Evolutionary conservation across 768 basidiomycete species (phyloP), one percentile per base, ranked within the genome.

Genomic region (Serpula lacrymans): DNA sequence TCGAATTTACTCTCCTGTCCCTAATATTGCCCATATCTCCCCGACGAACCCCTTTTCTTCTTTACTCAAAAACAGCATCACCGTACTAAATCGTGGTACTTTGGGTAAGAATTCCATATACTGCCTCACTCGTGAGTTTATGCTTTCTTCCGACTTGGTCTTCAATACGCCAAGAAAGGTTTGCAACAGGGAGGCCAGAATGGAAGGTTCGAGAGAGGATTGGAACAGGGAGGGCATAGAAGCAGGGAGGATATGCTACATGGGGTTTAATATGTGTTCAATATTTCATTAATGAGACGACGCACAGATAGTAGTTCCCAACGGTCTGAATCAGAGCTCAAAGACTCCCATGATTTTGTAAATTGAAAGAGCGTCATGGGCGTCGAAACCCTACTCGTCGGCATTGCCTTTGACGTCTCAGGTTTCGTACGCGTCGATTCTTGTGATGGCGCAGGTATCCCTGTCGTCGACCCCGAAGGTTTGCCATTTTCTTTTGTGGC

Each of bases 201-300:
- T 51, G 1, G 69, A 51, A 0, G 88, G 75, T 31, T 90, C 88
- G 23, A 91, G 68, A 0, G 85, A 85, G 0, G 69, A 77, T 50
- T 82, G 72, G 62, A 85, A 88, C 27, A 91, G 59, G 2, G 67
- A 49, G 1, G 86, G 84, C 20, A 90, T 57, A 13, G 65, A 62
- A 6, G 65, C 34, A 0, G 87, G 77, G 0, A 74, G 63, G 31
- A 88, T 69, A 24, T 65, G 69, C 82, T 18, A 22, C 21, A 28
- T 29, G 8, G 22, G 18, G 22, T 29, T 7, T 23, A 7, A 23
- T 11, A 37, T 38, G 7, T 21, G 29, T 22, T 45, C 28, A 43
- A 28, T 13, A 10, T 28, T 33, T 4, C 17, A 2, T 6, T 3
- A 30, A 5, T 8, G 13, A 12, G 10, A n/a, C 18, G 4, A 70